Evolutionary conservation across 2,329 filamentous ascomycete species (phyloP), one percentile per base, ranked within the genome.

Genomic region (Paecilomyces sp.): DNA sequence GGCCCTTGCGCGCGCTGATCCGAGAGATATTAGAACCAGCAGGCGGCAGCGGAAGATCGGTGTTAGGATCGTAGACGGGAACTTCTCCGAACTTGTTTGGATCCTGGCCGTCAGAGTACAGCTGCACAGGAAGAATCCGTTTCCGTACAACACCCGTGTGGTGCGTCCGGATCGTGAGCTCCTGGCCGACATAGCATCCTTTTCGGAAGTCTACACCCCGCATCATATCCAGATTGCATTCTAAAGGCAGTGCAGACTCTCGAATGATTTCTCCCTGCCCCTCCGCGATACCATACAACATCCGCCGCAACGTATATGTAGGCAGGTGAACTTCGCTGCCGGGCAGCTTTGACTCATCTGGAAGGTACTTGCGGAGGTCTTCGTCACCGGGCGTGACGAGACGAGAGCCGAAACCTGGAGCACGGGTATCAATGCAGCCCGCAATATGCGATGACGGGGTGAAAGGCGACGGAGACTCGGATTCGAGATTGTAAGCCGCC

Each of bases 101-200:
- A 2, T 69, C 68, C 28, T 76, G 74, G 36, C 77, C 76, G 5
- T 72, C 73, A 6, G 77, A 78, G 72, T 93, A 94, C 15, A 97
- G 70, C 64, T 88, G 77, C 34, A 93, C 87, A 0, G 94, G 94
- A 57, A 99, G 74, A 56, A 97, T 85, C 56, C 94, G 84, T 81
- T 97, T 96, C 62, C 94, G 83, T 50, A 99, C 91, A 15, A 99
- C 91, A 24, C 94, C 94, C 12, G 89, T 92, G 75, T 99, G 94
- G 72, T 92, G 89, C 1, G 94, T 99, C 51, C 94, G 88, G 65
- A 97, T 96, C 1, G 94, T 97, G 64, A 99, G 83, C 75, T 99
- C 94, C 76, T 99, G 94, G 0, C 94, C 94, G 7, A 97, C 86
- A 74, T 99, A 99, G 77, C 94, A 99, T 7, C 94, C 94, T 78